phyloP scores from a whole-genome alignment of 192 early-diverging fungal genomes.

The Coemansia sp. region DNA sequence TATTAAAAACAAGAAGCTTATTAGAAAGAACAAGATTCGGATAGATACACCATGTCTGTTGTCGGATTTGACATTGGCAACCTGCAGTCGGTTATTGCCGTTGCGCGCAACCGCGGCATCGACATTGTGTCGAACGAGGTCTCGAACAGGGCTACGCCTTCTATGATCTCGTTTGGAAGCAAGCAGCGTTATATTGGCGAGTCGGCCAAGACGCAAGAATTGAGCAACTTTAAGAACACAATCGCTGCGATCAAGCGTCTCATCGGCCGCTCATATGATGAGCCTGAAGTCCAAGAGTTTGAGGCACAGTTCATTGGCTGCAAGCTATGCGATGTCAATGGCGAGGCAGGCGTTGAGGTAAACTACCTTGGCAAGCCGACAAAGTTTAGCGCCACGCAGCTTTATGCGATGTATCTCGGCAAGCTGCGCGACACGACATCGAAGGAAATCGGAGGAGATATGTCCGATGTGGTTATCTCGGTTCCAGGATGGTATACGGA shows the following conservation, averaged over 20 bases:
- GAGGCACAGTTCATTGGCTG: constrained; percentile 85
- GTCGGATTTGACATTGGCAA: constrained; percentile 97
- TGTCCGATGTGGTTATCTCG: constrained; percentile 92
- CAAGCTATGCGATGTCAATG: constrained; percentile 74
- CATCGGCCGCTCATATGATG: constrained; percentile 78
- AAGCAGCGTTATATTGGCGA: constrained; percentile 97
- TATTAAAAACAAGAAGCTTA: not conserved
- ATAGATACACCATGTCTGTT: constrained; percentile 36
- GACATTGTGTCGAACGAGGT: constrained; percentile 97
- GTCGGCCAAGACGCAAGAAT: constrained; percentile 90
- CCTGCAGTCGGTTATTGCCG: constrained; percentile 93
- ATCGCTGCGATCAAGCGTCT: constrained; percentile 87
- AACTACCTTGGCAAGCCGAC: constrained; percentile 75
- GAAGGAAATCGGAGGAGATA: constrained; percentile 76
- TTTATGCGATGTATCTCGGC: constrained; percentile 90
- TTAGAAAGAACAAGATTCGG: constrained; percentile 2
- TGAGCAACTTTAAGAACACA: constrained; percentile 98
- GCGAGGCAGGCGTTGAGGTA: constrained; percentile 85
- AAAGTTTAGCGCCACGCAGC: constrained; percentile 83
- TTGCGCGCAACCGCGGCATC: constrained; percentile 97
- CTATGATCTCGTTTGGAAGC: constrained; percentile 89
- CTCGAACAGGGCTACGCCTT: constrained; percentile 93
- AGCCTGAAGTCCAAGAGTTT: constrained; percentile 78
- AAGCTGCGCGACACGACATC: constrained; percentile 89
- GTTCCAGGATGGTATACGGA: constrained; percentile 95